phyloP scores from a whole-genome alignment of 106 monocot species.

The Platanthera guangdongensis region DNA sequence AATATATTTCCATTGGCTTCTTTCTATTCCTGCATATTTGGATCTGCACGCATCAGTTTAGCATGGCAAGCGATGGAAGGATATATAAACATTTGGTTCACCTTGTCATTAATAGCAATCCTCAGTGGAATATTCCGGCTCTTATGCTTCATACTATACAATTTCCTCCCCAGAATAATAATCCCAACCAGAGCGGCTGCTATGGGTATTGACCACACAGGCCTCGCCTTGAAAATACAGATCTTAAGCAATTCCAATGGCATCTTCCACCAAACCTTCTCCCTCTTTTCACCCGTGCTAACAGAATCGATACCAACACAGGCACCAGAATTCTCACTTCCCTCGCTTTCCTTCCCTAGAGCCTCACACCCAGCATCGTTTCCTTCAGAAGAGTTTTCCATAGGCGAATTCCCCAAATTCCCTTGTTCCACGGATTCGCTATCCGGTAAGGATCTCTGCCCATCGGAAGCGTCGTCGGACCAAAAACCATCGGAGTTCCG shows the following conservation, averaged over 20 bases:
- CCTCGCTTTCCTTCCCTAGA: neutral
- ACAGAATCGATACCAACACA: conserved; percentile 3
- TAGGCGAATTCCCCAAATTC: neutral
- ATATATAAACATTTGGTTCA: conserved; percentile 5
- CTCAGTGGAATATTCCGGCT: conserved; percentile 29
- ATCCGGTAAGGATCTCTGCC: conserved; percentile 3
- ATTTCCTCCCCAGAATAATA: conserved; percentile 37
- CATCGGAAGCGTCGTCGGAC: conserved; percentile 17
- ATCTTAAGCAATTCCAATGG: conserved; percentile 48
- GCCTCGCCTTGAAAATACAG: conserved; percentile 31
- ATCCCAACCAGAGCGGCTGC: conserved; percentile 47
- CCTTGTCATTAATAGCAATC: conserved; percentile 46
- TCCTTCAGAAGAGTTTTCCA: conserved; percentile 8
- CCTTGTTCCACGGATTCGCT: conserved; percentile 6
- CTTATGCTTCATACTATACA: conserved; percentile 43
- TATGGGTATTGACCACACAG: conserved; percentile 46
- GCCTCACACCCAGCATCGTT: neutral
- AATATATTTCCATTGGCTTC: too few species aligned
- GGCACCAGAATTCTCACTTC: neutral
- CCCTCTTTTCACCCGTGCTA: conserved; percentile 20
- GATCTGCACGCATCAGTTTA: too few species aligned
- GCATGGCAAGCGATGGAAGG: neutral
- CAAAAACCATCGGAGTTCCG: conserved; percentile 2
- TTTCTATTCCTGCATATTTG: too few species aligned
- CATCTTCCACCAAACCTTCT: conserved; percentile 54